Evolutionary conservation across 1,284 basidiomycete species (phyloP), one percentile per base, ranked within the genome.

Genomic region (Hymenochaete sp.): DNA sequence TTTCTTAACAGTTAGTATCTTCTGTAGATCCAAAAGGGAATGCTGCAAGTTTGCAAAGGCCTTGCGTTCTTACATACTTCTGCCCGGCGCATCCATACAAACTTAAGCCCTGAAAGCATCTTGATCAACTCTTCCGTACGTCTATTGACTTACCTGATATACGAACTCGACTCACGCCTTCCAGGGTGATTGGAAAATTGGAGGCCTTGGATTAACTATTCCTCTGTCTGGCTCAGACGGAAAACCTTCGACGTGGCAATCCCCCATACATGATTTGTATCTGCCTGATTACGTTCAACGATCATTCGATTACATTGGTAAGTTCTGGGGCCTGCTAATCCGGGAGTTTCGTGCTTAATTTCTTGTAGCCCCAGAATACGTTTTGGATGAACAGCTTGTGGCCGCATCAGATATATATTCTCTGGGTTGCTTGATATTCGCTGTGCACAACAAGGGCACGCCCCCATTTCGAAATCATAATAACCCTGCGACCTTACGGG

Each of bases 111-210:
- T 1, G 91, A 93, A 54, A 83, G 75, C 65, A 64, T 97, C 44
- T 70, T 96, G 11, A 83, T 97, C 57, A 97, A 96, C 57, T 75
- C 77, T 50, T 79, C 89, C 54, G 91, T 92, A 52, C 58, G 84
- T 72, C n/a, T n/a, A 9, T 11, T 16, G 14, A 18, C 29, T 31
- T 26, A 16, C 22, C 50, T 41, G 42, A 50, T 16, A 14, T 18
- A 35, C 9, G 31, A 33, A 19, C 3, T 8, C 29, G 26, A 44
- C 33, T 42, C 27, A 28, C 31, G 39, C 19, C 47, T 32, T 49
- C 42, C 53, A 96, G 88, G 95, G 96, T 28, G 95, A 99, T 63
- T 99, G 95, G 95, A 99, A 98, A 67, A 74, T 99, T 39, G 83
- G 86, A 11, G 93, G 93, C 0, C 75, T 98, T 35, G 89, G 87